Evolutionary conservation across 306 rosid species (phyloP).

Genomic region (Alnus glutinosa): DNA sequence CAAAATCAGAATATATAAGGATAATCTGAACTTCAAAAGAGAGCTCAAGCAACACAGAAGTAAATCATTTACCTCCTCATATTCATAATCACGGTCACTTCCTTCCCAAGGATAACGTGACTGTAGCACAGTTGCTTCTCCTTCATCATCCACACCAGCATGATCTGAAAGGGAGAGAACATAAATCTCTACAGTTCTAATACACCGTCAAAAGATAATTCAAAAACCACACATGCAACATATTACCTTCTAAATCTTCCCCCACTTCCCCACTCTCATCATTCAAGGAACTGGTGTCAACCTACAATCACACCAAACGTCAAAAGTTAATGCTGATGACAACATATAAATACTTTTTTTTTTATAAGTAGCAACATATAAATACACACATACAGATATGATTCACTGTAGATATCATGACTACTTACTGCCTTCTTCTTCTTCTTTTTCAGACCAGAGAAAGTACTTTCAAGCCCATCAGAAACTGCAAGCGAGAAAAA

Average conservation of each 20-base stretch:
- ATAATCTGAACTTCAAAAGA: not conserved
- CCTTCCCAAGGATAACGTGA: slow-evolving; percentile 90
- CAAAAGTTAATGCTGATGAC: slow-evolving; percentile 10
- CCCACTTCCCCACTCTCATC: slow-evolving; percentile 60
- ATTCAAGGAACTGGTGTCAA: slow-evolving; percentile 63
- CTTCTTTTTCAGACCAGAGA: slow-evolving; percentile 91
- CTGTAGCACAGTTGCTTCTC: slow-evolving; percentile 40
- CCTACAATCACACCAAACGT: slow-evolving; percentile 46
- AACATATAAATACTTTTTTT: not conserved
- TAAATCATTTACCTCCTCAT: slow-evolving; percentile 61
- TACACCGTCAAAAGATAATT: too few relatives aligned
- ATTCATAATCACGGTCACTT: slow-evolving; percentile 79
- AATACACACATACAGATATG: not conserved
- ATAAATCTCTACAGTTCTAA: not conserved
- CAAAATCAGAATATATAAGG: not conserved
- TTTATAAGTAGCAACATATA: not conserved
- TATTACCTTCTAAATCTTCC: slow-evolving; percentile 73
- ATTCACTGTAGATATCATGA: not conserved
- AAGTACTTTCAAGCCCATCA: slow-evolving; percentile 71
- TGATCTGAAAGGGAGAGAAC: slow-evolving; percentile 44
- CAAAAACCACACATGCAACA: not conserved
- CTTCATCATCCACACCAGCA: slow-evolving; percentile 65
- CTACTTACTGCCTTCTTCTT: slow-evolving; percentile 83
- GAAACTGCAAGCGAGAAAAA: slow-evolving; percentile 58
- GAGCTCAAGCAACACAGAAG: not conserved